A percentile compares a stretch with the other conserved stretches of the same genome.
These are phyloP conservation scores for Leccinum subtestaceum DNA, from an alignment of 768 basidiomycete species.

Conservation along the genomic window DNA sequence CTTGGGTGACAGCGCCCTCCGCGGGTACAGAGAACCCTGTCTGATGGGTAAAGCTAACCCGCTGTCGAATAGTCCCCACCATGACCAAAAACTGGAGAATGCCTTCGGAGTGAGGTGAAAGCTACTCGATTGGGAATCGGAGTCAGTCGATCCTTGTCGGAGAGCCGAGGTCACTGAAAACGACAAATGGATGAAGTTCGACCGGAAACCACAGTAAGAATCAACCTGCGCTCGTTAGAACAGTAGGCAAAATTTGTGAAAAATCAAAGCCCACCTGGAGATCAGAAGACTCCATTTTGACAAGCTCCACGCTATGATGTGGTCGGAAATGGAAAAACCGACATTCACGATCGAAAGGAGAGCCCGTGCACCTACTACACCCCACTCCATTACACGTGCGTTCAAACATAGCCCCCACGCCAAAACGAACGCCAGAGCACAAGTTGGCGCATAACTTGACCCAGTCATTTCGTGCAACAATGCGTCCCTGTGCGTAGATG, in stretches of 20 bases:
- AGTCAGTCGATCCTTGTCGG: slow-evolving; percentile 21
- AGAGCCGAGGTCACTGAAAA: slow-evolving; percentile 76
- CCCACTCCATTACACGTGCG: slow-evolving; percentile 66
- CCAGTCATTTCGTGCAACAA: slow-evolving; percentile 33
- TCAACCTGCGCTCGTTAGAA: slow-evolving; percentile 40
- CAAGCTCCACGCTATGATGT: slow-evolving; percentile 72
- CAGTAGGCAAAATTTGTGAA: neutral
- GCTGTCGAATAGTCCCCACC: slow-evolving; percentile 86
- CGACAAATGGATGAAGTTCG: slow-evolving; percentile 91
- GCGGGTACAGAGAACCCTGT: slow-evolving; percentile 80
- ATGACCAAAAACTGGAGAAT: slow-evolving; percentile 88
- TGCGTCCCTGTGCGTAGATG: slow-evolving; percentile 19
- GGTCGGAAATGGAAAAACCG: slow-evolving; percentile 77
- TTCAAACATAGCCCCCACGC: slow-evolving; percentile 80
- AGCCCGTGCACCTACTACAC: slow-evolving; percentile 60
- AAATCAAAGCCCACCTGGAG: slow-evolving; percentile 43
- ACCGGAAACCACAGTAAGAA: slow-evolving; percentile 85
- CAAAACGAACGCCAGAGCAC: slow-evolving; percentile 81
- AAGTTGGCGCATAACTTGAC: slow-evolving; percentile 83
- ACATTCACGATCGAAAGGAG: slow-evolving; percentile 72
- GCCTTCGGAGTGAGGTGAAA: slow-evolving; percentile 83
- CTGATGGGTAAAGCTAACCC: slow-evolving; percentile 79
- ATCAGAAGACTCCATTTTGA: slow-evolving; percentile 42
- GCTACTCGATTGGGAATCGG: slow-evolving; percentile 50
- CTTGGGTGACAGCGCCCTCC: slow-evolving; percentile 74